A percentile compares a stretch with the other conserved stretches of the same genome.
These are phyloP conservation scores for Phytophthora syringae DNA, from an alignment of 352 stramenopile genomes.

Conservation along the genomic window DNA sequence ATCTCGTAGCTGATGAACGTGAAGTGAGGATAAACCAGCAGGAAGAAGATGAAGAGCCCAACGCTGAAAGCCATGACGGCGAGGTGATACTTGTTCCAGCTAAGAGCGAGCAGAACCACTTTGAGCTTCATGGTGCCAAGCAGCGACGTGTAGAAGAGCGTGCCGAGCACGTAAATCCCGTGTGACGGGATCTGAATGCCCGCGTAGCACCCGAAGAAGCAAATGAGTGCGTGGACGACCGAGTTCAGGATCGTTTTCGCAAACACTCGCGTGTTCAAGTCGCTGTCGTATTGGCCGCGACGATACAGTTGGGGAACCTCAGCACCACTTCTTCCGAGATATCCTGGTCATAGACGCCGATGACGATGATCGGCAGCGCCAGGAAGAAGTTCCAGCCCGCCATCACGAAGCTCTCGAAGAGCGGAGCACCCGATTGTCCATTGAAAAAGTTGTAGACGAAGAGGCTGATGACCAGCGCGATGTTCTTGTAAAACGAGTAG, in stretches of 20 bases:
- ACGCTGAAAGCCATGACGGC: constrained; percentile 60
- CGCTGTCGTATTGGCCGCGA: constrained; percentile 52
- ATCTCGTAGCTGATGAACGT: constrained; percentile 81
- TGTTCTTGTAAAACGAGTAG: constrained; percentile 97
- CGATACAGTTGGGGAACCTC: constrained; percentile 65
- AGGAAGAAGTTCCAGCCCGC: constrained; percentile 91
- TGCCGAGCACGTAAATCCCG: constrained; percentile 59
- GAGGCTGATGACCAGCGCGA: constrained; percentile 91
- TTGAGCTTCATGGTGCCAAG: constrained; percentile 79
- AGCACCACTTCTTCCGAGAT: constrained; percentile 55
- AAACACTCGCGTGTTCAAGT: constrained; percentile 71
- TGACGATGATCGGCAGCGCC: constrained; percentile 90
- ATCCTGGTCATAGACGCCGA: constrained; percentile 83
- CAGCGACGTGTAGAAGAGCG: constrained; percentile 71
- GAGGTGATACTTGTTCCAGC: constrained; percentile 71
- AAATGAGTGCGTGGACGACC: constrained; percentile 58
- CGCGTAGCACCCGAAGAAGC: constrained; percentile 58
- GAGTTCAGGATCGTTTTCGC: constrained; percentile 58
- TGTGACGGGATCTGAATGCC: constrained; percentile 33
- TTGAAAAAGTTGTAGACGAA: constrained; percentile 92
- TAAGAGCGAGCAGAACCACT: constrained; percentile 65
- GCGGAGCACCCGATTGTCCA: constrained; percentile 93
- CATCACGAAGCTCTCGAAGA: constrained; percentile 93
- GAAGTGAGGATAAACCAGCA: constrained; percentile 63
- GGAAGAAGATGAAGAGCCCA: constrained; percentile 69